A percentile compares a stretch with the other conserved stretches of the same genome.
These are phyloP conservation scores for Trametes pubescens DNA, from an alignment of 1,284 basidiomycete genomes.

Conservation along the genomic window DNA sequence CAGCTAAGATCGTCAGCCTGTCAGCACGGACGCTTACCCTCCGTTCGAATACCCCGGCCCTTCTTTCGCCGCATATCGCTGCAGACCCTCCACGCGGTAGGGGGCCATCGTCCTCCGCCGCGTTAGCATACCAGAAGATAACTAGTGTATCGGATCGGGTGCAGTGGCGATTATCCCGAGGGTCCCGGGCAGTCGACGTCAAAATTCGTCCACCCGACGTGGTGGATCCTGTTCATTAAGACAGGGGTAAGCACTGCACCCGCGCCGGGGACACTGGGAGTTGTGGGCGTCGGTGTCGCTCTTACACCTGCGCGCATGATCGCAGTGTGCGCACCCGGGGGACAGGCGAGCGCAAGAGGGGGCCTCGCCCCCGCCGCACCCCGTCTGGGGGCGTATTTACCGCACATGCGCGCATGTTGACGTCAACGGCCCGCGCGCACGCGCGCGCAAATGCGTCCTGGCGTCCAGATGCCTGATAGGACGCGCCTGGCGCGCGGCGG, in stretches of 20 bases:
- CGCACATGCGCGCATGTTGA: conserved; percentile 6
- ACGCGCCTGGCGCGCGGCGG: background rate
- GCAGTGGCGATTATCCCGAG: conserved; percentile 22
- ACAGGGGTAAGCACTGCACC: conserved; percentile 31
- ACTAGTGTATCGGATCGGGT: conserved; percentile 23
- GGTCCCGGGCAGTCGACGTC: conserved; percentile 15
- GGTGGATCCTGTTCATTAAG: conserved; percentile 32
- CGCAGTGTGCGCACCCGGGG: conserved; percentile 7
- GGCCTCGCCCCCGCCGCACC: conserved; percentile 9
- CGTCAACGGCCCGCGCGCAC: conserved; percentile 12
- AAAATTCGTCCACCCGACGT: conserved; percentile 15
- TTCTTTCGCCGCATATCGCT: background rate
- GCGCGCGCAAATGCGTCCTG: background rate
- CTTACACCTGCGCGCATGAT: conserved; percentile 12
- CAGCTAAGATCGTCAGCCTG: background rate
- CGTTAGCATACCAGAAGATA: background rate
- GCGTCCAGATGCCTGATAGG: conserved; percentile 10
- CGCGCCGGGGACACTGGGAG: conserved; percentile 24
- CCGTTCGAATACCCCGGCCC: background rate
- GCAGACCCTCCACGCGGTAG: background rate
- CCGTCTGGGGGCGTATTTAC: conserved; percentile 3
- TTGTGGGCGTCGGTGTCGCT: conserved; percentile 29
- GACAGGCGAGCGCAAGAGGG: conserved; percentile 4
- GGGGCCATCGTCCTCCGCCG: background rate
- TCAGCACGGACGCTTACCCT: background rate